Conservation (phyloP, 2,329 filamentous ascomycete species). For the Cladophialophora exuberans region DNA sequence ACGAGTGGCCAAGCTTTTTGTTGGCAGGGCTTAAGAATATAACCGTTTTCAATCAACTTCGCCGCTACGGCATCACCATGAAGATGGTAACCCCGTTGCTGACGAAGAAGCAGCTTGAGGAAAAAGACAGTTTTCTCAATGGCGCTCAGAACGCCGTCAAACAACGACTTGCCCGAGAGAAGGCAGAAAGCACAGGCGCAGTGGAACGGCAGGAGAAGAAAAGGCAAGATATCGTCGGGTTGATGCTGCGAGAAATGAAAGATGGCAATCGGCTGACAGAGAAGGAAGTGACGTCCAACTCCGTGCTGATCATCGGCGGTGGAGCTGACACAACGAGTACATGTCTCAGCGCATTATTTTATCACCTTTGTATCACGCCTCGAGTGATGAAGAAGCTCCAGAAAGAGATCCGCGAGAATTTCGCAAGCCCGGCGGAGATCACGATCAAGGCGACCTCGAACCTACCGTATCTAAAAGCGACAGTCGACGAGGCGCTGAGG, state of each 20-base stretch:
- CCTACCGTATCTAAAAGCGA: slow-evolving; percentile 25
- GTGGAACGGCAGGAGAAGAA: slow-evolving; percentile 68
- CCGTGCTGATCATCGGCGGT: slow-evolving; percentile 62
- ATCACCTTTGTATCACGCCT: slow-evolving; percentile 45
- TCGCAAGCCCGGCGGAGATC: slow-evolving; percentile 44
- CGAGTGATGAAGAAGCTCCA: slow-evolving; percentile 38
- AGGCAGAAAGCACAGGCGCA: neutral
- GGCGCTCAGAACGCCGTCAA: slow-evolving; percentile 9
- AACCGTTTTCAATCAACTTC: slow-evolving; percentile 22
- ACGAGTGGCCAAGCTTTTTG: slow-evolving; percentile 37
- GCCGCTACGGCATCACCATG: slow-evolving; percentile 15
- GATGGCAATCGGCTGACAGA: slow-evolving; percentile 64
- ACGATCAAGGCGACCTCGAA: slow-evolving; percentile 18
- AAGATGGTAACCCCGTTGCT: slow-evolving; percentile 13
- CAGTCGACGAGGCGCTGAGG: slow-evolving; percentile 22
- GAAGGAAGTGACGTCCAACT: slow-evolving; percentile 62
- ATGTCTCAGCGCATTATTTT: slow-evolving; percentile 51
- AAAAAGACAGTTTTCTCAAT: slow-evolving; percentile 20
- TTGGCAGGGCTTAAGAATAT: slow-evolving; percentile 37
- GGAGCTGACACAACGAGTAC: slow-evolving; percentile 74
- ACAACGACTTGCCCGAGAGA: slow-evolving; percentile 14
- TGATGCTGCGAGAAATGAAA: slow-evolving; percentile 26
- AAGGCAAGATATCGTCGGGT: slow-evolving; percentile 43
- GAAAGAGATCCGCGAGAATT: slow-evolving; percentile 42
- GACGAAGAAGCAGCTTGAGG: slow-evolving; percentile 14